These are phyloP conservation scores for Platanthera guangdongensis DNA, from an alignment of 106 monocot genomes.

Conservation along the genomic window DNA sequence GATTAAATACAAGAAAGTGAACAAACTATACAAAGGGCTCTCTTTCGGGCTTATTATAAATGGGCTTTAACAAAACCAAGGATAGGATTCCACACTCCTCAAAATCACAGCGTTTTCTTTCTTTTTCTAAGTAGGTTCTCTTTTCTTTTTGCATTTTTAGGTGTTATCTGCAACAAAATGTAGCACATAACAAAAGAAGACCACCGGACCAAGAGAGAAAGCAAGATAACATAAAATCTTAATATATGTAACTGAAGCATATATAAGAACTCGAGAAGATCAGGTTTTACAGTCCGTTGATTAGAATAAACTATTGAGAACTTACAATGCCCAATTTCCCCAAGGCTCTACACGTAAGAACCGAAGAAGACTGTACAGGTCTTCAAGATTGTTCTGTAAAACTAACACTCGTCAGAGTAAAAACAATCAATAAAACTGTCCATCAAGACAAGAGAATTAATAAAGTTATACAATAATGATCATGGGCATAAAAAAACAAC, in stretches of 20 bases:
- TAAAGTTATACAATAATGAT: not conserved
- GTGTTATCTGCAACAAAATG: too few species aligned
- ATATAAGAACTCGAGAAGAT: not conserved
- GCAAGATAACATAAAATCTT: not conserved
- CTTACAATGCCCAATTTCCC: conserved; percentile 85
- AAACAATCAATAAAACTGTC: not conserved
- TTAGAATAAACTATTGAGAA: conserved; percentile 6
- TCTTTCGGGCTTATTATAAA: too few species aligned
- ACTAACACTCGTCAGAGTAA: conserved; percentile 8
- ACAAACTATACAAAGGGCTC: too few species aligned
- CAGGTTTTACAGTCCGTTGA: not conserved
- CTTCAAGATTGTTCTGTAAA: conserved; percentile 88
- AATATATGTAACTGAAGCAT: not conserved
- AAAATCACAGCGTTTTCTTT: too few species aligned
- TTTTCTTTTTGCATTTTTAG: too few species aligned
- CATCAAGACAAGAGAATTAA: not conserved
- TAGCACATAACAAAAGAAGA: not conserved
- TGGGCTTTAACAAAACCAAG: too few species aligned
- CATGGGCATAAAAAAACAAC: not conserved
- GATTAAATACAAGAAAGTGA: too few species aligned
- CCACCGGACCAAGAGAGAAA: not conserved
- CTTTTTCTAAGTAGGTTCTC: too few species aligned
- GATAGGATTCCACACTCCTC: too few species aligned
- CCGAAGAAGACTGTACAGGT: conserved; percentile 89
- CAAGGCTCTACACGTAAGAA: conserved; percentile 90